phyloP scores from a whole-genome alignment of 805 yeast genomes.

The Kluyveromyces wickerhamii region DNA sequence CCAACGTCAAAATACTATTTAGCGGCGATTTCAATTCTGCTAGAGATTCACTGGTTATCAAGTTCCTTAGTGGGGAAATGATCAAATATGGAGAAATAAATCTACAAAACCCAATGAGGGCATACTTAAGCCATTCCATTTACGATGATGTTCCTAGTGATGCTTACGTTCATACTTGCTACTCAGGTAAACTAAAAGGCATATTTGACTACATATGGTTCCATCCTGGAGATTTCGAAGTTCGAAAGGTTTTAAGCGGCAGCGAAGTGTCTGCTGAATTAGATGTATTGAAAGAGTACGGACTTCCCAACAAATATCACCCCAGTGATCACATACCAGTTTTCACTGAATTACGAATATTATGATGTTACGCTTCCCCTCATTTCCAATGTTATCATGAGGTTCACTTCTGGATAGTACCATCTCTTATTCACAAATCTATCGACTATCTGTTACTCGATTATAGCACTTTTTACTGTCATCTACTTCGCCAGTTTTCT shows the following conservation, averaged over 20 bases:
- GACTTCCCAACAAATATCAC: constrained; percentile 49
- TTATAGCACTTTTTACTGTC: no score
- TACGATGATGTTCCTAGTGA: constrained; percentile 26
- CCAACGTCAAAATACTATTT: constrained; percentile 35
- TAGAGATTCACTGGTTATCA: constrained; percentile 41
- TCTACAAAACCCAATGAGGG: constrained; percentile 26
- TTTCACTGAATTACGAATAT: constrained; percentile 30
- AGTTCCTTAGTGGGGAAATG: constrained; percentile 33
- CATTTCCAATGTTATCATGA: no score
- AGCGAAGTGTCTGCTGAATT: constrained; percentile 25
- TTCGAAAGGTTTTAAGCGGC: constrained; percentile 45
- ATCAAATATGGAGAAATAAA: constrained; percentile 24
- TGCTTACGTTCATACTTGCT: constrained; percentile 36
- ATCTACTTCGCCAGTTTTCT: no score
- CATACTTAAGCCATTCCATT: constrained; percentile 26
- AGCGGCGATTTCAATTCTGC: constrained; percentile 53
- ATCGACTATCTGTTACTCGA: no score
- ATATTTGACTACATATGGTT: constrained; percentile 56
- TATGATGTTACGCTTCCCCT: no score
- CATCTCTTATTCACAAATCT: no score
- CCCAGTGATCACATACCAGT: constrained; percentile 51
- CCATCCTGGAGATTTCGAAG: constrained; percentile 33
- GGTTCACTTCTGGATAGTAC: no score
- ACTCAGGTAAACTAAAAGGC: constrained; percentile 41
- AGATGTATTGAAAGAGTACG: constrained; percentile 19